Evolutionary conservation across 192 early-diverging fungal genomes (phyloP).

Genomic region (Coemansia sp.): DNA sequence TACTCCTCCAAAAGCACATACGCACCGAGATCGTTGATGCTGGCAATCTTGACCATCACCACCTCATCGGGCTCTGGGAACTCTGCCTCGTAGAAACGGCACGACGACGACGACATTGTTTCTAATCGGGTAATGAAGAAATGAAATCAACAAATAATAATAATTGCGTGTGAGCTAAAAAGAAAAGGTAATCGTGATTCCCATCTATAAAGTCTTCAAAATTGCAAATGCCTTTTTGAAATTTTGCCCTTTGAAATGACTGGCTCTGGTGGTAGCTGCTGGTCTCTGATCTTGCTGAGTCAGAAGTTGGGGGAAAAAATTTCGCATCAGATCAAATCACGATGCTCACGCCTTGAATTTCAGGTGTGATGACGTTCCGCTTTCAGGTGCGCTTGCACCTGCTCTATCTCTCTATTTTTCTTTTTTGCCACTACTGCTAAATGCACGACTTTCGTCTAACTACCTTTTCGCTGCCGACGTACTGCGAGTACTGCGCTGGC

Average conservation of each 20-base stretch:
- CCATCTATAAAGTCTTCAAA: background rate
- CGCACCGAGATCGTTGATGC: constrained; percentile 89
- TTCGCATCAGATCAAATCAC: constrained; percentile 8
- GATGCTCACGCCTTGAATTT: background rate
- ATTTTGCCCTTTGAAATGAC: constrained; percentile 1
- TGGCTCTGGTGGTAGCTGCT: background rate
- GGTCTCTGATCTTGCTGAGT: background rate
- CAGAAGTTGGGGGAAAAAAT: constrained; percentile 11
- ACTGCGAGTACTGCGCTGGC: constrained; percentile 64
- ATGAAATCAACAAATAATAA: background rate
- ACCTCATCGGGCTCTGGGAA: constrained; percentile 94
- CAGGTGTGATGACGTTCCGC: background rate
- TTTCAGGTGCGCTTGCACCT: background rate
- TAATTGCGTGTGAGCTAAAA: background rate
- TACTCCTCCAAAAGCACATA: constrained; percentile 95
- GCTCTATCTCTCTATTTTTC: background rate
- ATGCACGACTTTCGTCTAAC: constrained; percentile 60
- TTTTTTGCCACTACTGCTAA: background rate
- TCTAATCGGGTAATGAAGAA: background rate
- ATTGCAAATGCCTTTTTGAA: background rate
- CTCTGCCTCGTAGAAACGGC: constrained; percentile 92
- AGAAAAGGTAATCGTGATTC: background rate
- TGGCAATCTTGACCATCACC: constrained; percentile 96
- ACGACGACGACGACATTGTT: constrained; percentile 42
- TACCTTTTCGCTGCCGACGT: constrained; percentile 62